Evolutionary conservation across 441 rosid genomes (phyloP).

Genomic region (Brassica balearica): DNA sequence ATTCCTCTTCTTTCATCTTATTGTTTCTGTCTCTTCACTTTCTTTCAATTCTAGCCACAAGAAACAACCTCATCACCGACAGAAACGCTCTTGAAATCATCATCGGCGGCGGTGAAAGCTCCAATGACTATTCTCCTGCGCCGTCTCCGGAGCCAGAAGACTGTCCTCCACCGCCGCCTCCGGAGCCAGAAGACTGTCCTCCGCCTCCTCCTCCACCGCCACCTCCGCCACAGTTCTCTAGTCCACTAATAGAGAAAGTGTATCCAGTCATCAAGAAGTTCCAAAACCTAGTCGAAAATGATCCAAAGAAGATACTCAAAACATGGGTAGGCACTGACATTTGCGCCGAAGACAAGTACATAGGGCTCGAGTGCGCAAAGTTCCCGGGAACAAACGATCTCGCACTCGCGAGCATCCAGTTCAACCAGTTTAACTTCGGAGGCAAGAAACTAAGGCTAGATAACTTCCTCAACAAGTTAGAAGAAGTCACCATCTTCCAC

Average conservation of each 20-base stretch:
- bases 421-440: conserved; percentile 68
- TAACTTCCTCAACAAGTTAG: conserved; percentile 68
- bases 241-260: conserved; percentile 64
- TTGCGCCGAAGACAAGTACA: conserved; percentile 40
- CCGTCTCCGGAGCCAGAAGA: conserved; percentile 29
- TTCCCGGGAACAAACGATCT: conserved; percentile 58
- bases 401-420: conserved; percentile 61
- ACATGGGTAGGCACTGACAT: conserved; percentile 51
- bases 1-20: conserved; percentile 16
- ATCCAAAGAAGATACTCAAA: conserved; percentile 68
- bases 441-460: conserved; percentile 56
- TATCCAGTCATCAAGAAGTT: conserved; percentile 78
- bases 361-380: conserved; percentile 66
- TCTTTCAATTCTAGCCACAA: conserved; percentile 27
- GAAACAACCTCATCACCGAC: conserved; percentile 25
- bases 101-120: conserved; percentile 35
- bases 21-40: conserved; percentile 33
- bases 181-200: background rate
- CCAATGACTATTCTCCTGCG: background rate
- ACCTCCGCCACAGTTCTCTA: conserved; percentile 49
- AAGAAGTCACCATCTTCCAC: conserved; percentile 69
- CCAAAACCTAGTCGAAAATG: conserved; percentile 68
- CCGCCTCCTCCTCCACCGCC: conserved; percentile 16
- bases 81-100: conserved; percentile 40
- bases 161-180: conserved; percentile 30